Conservation (phyloP, 2,329 filamentous ascomycete genomes). For the Exutisphaerella laricina region DNA sequence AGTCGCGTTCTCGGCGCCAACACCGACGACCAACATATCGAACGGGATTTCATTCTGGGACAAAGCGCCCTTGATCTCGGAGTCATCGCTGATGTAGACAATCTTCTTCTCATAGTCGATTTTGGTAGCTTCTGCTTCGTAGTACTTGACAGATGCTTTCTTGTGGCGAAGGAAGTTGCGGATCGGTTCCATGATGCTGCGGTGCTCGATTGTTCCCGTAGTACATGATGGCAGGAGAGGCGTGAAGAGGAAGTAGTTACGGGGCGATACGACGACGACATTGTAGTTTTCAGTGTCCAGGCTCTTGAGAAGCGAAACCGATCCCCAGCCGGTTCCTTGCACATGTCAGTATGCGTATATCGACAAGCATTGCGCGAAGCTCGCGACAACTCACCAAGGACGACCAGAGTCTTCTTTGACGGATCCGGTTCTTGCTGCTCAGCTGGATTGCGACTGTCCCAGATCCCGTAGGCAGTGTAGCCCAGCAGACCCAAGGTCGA, state of each 20-base stretch:
- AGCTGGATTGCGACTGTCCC: conserved; percentile 70
- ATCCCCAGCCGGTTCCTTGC: conserved; percentile 89
- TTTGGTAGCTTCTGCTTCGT: conserved; percentile 94
- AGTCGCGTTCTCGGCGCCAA: conserved; percentile 96
- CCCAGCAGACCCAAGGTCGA: conserved; percentile 63
- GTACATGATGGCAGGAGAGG: conserved; percentile 96
- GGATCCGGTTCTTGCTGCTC: conserved; percentile 77
- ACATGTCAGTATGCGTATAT: conserved; percentile 9
- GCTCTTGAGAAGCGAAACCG: conserved; percentile 94
- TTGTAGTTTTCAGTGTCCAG: conserved; percentile 99
- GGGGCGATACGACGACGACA: conserved; percentile 86
- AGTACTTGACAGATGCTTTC: conserved; percentile 88
- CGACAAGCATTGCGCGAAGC: neutral
- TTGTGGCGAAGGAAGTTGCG: conserved; percentile 94
- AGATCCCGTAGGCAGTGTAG: conserved; percentile 75
- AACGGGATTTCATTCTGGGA: conserved; percentile 86
- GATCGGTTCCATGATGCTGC: conserved; percentile 99
- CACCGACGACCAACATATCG: conserved; percentile 96
- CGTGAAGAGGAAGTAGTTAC: conserved; percentile 99
- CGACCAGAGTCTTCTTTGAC: conserved; percentile 91
- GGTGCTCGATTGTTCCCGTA: conserved; percentile 94
- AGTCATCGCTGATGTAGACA: conserved; percentile 84
- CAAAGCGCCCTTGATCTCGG: conserved; percentile 80
- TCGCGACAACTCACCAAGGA: conserved; percentile 62
- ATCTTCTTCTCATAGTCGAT: conserved; percentile 89